Conservation (phyloP, 202 grass and related monocot genomes). For the Saccharum hybrid region DNA sequence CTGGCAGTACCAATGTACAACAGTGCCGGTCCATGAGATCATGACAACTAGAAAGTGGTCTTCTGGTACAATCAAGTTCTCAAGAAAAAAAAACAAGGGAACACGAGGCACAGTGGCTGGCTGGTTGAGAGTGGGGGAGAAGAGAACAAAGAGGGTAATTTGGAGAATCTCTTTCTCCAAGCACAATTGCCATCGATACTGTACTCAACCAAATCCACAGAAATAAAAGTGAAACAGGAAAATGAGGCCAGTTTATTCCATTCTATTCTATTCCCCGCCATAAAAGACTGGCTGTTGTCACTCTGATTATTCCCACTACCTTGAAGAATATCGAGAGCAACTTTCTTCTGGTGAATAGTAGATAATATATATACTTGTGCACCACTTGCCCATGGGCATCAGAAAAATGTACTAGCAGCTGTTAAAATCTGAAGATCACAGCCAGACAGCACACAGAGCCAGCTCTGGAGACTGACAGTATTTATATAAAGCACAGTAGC, state of each 20-base stretch:
- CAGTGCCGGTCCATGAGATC: constrained; percentile 55
- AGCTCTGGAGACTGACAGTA: background rate
- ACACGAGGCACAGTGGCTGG: constrained; percentile 17
- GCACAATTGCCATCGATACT: constrained; percentile 36
- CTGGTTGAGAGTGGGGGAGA: constrained; percentile 17
- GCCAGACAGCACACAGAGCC: constrained; percentile 2
- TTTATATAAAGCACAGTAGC: background rate
- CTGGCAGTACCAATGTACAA: constrained; percentile 32
- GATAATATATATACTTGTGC: constrained; percentile 25
- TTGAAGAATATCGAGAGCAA: constrained; percentile 46
- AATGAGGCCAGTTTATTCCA: constrained; percentile 32
- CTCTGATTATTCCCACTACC: constrained; percentile 56
- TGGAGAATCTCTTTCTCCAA: constrained; percentile 54
- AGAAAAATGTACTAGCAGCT: constrained; percentile 31
- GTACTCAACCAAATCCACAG: constrained; percentile 1
- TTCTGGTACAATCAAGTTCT: constrained; percentile 45
- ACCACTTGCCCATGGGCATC: constrained; percentile 38
- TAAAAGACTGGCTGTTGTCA: constrained; percentile 52
- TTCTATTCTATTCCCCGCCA: constrained; percentile 20
- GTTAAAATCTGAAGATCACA: constrained; percentile 28
- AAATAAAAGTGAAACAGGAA: background rate
- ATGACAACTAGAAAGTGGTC: constrained; percentile 54
- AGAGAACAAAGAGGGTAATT: constrained; percentile 40
- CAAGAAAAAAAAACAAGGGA: constrained; percentile 36
- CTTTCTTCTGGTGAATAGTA: constrained; percentile 30